Evolutionary conservation across 176 grass and related monocot genomes (phyloP), one percentile per base, ranked within the genome.

Genomic region (Musa schizocarpa): DNA sequence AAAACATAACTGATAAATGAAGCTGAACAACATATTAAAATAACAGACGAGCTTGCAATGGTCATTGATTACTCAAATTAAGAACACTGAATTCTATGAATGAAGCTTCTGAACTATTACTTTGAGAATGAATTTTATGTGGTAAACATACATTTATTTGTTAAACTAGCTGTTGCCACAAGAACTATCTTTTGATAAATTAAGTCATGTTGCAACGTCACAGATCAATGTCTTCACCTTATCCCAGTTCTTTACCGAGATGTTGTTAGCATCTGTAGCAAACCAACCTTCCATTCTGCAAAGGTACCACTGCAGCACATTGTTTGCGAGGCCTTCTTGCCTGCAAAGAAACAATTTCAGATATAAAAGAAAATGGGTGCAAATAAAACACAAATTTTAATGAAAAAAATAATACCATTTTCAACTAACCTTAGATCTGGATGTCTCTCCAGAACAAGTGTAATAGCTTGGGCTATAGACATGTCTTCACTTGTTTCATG

Each of bases 211-310:
- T 20, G 34, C 24, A 51, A 16, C 57, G 14, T 22, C 61, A 26
- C 0, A 53, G 20, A 43, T 49, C 56, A 78, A 2, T 7, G 8
- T 34, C 2, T 20, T 11, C 75, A 99, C 95, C 88, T 93, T 71
- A 79, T 99, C 95, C 95, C 95, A 99, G 7, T 85, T 81, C 79
- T 89, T 88, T 22, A 94, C 65, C 8, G 95, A 99, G 34, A 99
- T 99, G 50, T 84, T 86, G 68, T 94, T 88, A 10, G 95, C 90
- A 29, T 99, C 95, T 75, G 88, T 89, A 65, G 95, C 95, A 89
- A 93, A 99, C 95, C 95, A 99, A 73, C 95, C 95, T 81, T 99
- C 95, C 88, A 99, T 93, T 53, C 95, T 86, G 59, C 95, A 99
- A 70, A 99, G 63, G 80, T 99, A 99, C 95, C 90, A 99, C 71